These are phyloP conservation scores for Cantharellus anzutake DNA, from an alignment of 768 basidiomycete species.

Conservation along the genomic window DNA sequence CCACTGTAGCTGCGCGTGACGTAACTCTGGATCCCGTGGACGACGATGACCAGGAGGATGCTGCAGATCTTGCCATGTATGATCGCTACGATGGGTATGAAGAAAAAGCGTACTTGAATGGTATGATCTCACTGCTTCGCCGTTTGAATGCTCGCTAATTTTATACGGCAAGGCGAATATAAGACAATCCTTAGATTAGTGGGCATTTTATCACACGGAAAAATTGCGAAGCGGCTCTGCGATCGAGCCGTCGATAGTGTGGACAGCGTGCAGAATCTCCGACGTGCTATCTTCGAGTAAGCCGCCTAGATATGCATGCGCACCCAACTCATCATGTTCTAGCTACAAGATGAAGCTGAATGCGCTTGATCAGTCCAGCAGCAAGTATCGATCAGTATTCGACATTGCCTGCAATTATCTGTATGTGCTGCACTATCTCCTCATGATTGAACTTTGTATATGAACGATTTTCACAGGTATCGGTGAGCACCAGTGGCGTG, in stretches of 20 bases:
- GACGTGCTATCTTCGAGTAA: slow-evolving; percentile 91
- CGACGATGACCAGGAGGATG: slow-evolving; percentile 5
- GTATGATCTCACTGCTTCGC: slow-evolving; percentile 20
- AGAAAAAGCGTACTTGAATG: slow-evolving; percentile 76
- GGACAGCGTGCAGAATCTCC: slow-evolving; percentile 87
- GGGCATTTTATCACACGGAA: slow-evolving; percentile 78
- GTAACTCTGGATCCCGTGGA: slow-evolving; percentile 2
- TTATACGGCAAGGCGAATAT: slow-evolving; percentile 58
- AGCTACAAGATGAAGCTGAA: slow-evolving; percentile 88
- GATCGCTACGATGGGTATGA: slow-evolving; percentile 71
- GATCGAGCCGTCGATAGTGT: slow-evolving; percentile 81
- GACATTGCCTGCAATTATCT: slow-evolving; percentile 77
- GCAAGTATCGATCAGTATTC: slow-evolving; percentile 57
- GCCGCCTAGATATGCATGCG: neutral
- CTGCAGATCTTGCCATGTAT: slow-evolving; percentile 12
- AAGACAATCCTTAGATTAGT: slow-evolving; percentile 92
- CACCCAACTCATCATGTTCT: neutral
- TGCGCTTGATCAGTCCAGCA: slow-evolving; percentile 57
- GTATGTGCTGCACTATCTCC: slow-evolving; percentile 25
- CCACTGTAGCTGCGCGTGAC: slow-evolving; percentile 32
- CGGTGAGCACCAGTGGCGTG: slow-evolving; percentile 18
- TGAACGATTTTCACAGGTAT: slow-evolving; percentile 27
- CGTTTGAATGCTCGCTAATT: neutral
- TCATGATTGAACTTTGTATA: neutral
- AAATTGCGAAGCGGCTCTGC: slow-evolving; percentile 75